A percentile compares a stretch with the other conserved stretches of the same genome.
Evolutionary conservation across 805 yeast genomes (phyloP).

Genomic region (Maudiozyma saulgeensis): DNA sequence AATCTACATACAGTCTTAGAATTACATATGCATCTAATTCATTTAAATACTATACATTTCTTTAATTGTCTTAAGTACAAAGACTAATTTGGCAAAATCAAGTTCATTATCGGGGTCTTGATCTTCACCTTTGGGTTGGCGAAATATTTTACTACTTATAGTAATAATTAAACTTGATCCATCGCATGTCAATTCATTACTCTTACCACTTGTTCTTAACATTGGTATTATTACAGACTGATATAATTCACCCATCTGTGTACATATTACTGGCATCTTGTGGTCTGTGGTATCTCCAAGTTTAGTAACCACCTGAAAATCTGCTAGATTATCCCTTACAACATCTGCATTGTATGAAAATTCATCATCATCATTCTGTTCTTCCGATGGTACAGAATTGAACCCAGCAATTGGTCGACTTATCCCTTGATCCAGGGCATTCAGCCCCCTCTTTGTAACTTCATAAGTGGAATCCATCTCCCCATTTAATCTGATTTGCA

Average conservation of each 20-base stretch:
- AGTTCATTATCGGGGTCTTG: constrained; percentile 12
- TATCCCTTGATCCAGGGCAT: constrained; percentile 8
- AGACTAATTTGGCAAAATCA: constrained; percentile 40
- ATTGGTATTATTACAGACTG: constrained; percentile 18
- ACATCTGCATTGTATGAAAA: constrained; percentile 12
- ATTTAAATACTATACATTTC: constrained; percentile 15
- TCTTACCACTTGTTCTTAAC: constrained; percentile 1
- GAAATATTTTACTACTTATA: constrained; percentile 41
- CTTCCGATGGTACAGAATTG: not conserved
- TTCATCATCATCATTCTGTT: constrained; percentile 8
- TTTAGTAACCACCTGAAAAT: constrained; percentile 38
- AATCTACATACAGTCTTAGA: not conserved
- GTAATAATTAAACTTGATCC: constrained; percentile 30
- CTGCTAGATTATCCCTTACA: constrained; percentile 24
- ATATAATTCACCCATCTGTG: constrained; percentile 33
- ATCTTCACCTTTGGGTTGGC: constrained; percentile 9
- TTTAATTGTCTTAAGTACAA: constrained; percentile 31
- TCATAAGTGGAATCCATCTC: constrained; percentile 41
- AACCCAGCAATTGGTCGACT: constrained; percentile 14
- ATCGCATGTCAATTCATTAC: constrained; percentile 4
- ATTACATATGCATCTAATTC: not conserved
- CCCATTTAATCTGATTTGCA: constrained; percentile 25
- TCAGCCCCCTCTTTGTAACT: constrained; percentile 23
- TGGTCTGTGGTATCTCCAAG: constrained; percentile 41
- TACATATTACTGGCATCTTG: constrained; percentile 39